Percentiles rank a stretch among this genome's conserved stretches.
Evolutionary conservation across 1,139 yeast species (phyloP).

Genomic region (Protomyces gravidus): DNA sequence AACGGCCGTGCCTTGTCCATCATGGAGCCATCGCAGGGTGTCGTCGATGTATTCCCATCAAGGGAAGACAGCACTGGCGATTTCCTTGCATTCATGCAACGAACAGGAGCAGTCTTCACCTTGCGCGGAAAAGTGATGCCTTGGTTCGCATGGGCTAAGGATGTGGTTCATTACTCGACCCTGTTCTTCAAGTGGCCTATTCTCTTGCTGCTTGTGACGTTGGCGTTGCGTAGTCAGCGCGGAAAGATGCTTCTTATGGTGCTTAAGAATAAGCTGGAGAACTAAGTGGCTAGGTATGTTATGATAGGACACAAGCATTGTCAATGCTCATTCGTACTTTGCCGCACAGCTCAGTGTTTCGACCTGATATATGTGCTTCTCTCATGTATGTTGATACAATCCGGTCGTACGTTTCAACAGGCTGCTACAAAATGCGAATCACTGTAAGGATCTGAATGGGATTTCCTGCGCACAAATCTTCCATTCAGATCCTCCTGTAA

Average conservation of each 20-base stretch:
- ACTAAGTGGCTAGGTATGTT: too few relatives aligned
- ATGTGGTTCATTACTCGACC: neutral
- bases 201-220: neutral
- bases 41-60: slow-evolving; percentile 12
- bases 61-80: slow-evolving; percentile 13
- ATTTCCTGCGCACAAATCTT: too few relatives aligned
- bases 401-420: too few relatives aligned
- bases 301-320: too few relatives aligned
- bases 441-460: too few relatives aligned
- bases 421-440: too few relatives aligned
- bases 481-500: too few relatives aligned
- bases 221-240: neutral
- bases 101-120: slow-evolving; percentile 1
- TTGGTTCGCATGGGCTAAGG: neutral
- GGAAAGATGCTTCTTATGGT: neutral
- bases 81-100: slow-evolving; percentile 19
- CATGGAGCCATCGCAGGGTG: slow-evolving; percentile 14
- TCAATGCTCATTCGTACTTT: too few relatives aligned
- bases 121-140: neutral
- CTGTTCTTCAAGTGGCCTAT: slow-evolving; percentile 1
- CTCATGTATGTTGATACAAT: too few relatives aligned
- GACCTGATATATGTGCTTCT: too few relatives aligned
- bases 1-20: slow-evolving; percentile 22
- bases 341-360: too few relatives aligned
- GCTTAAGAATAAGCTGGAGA: neutral